Evolutionary conservation across 2,329 filamentous ascomycete genomes (phyloP).

Genomic region (Cordyceps pruinosa): DNA sequence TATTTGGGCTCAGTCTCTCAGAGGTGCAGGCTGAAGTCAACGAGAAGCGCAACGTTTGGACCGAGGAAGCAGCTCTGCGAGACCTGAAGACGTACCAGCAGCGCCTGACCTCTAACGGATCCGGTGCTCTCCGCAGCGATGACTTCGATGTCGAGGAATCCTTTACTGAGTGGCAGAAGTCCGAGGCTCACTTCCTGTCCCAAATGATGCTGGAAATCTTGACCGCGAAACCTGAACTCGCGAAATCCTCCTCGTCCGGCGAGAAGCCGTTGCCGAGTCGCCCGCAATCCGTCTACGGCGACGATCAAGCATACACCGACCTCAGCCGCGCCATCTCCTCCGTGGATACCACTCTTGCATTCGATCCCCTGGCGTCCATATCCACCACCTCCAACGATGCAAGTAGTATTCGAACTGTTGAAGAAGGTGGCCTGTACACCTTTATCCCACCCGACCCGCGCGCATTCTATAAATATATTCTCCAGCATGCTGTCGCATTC

Average conservation of each 20-base stretch:
- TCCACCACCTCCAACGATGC: slow-evolving; percentile 57
- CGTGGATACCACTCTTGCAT: slow-evolving; percentile 34
- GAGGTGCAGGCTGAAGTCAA: slow-evolving; percentile 86
- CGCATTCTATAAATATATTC: slow-evolving; percentile 73
- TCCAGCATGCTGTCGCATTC: slow-evolving; percentile 67
- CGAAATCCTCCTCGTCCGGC: slow-evolving; percentile 62
- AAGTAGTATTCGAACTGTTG: slow-evolving; percentile 41
- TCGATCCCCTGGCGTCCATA: slow-evolving; percentile 64
- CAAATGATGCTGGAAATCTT: slow-evolving; percentile 91
- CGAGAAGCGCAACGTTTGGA: slow-evolving; percentile 74
- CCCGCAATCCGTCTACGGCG: slow-evolving; percentile 37
- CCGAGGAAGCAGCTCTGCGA: slow-evolving; percentile 79
- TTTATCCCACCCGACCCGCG: slow-evolving; percentile 85
- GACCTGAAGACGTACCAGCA: slow-evolving; percentile 93
- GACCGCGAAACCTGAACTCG: slow-evolving; percentile 75
- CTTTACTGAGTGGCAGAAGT: slow-evolving; percentile 84
- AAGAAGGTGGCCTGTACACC: slow-evolving; percentile 66
- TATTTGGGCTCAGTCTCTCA: slow-evolving; percentile 73
- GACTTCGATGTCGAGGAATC: slow-evolving; percentile 89
- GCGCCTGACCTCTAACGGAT: slow-evolving; percentile 72
- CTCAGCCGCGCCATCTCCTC: slow-evolving; percentile 45
- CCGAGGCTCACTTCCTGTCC: slow-evolving; percentile 79
- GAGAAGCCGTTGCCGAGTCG: slow-evolving; percentile 51
- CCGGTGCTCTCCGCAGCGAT: slow-evolving; percentile 68
- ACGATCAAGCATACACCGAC: slow-evolving; percentile 47